Conservation (phyloP, 345 rosid species). For the Noccaea caerulescens region DNA sequence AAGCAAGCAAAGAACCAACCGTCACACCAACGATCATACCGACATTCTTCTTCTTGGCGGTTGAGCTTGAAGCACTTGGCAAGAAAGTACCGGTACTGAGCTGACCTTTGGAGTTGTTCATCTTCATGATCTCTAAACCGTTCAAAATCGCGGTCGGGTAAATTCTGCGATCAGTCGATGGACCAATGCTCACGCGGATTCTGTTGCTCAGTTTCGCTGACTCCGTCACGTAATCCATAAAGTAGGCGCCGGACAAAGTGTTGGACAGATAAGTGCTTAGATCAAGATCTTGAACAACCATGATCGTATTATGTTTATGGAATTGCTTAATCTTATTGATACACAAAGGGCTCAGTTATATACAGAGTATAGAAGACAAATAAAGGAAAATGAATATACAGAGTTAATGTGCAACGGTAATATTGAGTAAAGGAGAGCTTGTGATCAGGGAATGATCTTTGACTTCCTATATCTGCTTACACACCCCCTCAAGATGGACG, state of each 20-base stretch:
- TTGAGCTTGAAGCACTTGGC: slow-evolving; percentile 29
- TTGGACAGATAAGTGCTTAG: slow-evolving; percentile 42
- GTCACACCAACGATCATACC: slow-evolving; percentile 53
- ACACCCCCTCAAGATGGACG: slow-evolving; percentile 6
- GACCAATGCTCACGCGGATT: slow-evolving; percentile 67
- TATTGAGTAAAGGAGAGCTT: too few relatives aligned
- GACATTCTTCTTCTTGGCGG: slow-evolving; percentile 47
- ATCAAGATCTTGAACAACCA: slow-evolving; percentile 55
- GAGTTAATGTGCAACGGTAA: too few relatives aligned
- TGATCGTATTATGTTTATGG: slow-evolving; percentile 24
- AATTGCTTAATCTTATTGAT: too few relatives aligned
- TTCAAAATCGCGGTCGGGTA: slow-evolving; percentile 66
- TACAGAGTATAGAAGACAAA: too few relatives aligned
- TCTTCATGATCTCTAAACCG: slow-evolving; percentile 83
- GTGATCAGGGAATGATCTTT: too few relatives aligned
- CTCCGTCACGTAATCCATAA: slow-evolving; percentile 59
- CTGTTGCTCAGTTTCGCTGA: slow-evolving; percentile 38
- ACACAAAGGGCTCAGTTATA: too few relatives aligned
- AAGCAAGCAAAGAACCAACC: slow-evolving; percentile 47
- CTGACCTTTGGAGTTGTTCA: slow-evolving; percentile 61
- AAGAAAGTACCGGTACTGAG: slow-evolving; percentile 38
- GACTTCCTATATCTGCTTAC: not conserved
- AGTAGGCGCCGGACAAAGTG: slow-evolving; percentile 55
- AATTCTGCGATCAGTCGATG: slow-evolving; percentile 26
- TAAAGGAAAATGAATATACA: too few relatives aligned